Conservation (phyloP, 306 rosid genomes). For the Malus fusca region DNA sequence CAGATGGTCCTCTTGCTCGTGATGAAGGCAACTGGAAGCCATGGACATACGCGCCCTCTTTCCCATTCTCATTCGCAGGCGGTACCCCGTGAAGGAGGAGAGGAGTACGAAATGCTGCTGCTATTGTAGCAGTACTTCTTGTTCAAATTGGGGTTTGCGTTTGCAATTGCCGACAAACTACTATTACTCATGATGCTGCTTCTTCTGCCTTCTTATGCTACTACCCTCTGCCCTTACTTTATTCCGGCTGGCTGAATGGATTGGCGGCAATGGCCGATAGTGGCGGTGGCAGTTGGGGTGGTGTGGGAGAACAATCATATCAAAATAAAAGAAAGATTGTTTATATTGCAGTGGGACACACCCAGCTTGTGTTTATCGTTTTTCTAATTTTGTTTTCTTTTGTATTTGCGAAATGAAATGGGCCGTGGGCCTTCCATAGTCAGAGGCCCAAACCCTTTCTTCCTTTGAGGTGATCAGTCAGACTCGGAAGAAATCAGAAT, state of each 20-base stretch:
- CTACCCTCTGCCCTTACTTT: neutral
- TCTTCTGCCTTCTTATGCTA: neutral
- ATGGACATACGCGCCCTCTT: neutral
- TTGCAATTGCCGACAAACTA: neutral
- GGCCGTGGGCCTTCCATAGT: neutral
- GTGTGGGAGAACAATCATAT: no score
- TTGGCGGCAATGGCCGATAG: neutral
- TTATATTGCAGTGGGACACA: no score
- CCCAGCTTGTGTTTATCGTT: no score
- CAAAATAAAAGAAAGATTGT: no score
- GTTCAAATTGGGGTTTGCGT: neutral
- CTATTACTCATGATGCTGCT: neutral
- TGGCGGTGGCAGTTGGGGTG: neutral
- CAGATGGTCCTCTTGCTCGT: conserved; percentile 28
- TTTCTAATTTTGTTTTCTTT: no score
- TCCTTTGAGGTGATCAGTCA: neutral
- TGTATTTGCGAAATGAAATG: neutral
- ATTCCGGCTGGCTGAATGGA: neutral
- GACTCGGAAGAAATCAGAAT: neutral
- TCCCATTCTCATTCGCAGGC: neutral
- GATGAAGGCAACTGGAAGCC: neutral
- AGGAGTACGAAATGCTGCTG: neutral
- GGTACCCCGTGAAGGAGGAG: neutral
- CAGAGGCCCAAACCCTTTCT: neutral
- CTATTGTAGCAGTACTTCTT: neutral